phyloP scores from a whole-genome alignment of 2,329 filamentous ascomycete genomes.

The Coniochaeta hoffmannii region DNA sequence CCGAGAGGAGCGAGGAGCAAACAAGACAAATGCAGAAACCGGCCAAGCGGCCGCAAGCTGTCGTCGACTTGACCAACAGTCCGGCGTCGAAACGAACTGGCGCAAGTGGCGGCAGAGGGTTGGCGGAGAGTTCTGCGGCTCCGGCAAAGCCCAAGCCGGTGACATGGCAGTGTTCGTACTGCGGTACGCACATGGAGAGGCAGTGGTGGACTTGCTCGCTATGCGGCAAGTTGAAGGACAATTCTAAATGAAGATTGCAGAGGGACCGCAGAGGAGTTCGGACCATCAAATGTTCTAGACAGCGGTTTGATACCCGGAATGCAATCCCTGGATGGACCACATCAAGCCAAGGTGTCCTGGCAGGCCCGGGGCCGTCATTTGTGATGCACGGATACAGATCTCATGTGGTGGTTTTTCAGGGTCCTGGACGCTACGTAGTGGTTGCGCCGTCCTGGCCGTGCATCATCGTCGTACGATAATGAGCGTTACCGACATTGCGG shows the following conservation, averaged over 20 bases:
- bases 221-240: slow-evolving; percentile 48
- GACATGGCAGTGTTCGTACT: slow-evolving; percentile 46
- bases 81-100: slow-evolving; percentile 1
- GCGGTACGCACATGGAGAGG: slow-evolving; percentile 42
- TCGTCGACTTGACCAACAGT: slow-evolving; percentile 10
- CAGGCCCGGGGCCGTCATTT: no score
- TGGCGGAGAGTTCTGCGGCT: background rate
- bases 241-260: slow-evolving; percentile 23
- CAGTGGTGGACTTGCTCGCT: slow-evolving; percentile 51
- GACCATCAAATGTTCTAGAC: no score
- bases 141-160: slow-evolving; percentile 13
- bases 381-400: no score
- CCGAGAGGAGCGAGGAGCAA: slow-evolving; percentile 25
- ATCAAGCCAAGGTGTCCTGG: no score
- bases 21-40: slow-evolving; percentile 13
- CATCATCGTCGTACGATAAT: background rate
- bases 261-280: background rate
- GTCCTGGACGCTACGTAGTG: background rate
- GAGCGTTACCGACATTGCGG: background rate
- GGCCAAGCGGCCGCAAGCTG: slow-evolving; percentile 3
- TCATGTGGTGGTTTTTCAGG: background rate
- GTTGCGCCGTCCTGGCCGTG: background rate
- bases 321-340: no score
- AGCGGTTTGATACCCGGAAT: background rate
- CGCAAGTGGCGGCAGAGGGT: background rate